A percentile compares a stretch with the other conserved stretches of the same genome.
Conservation (phyloP, 1,284 basidiomycete genomes). For the Gymnopus androsaceus region DNA sequence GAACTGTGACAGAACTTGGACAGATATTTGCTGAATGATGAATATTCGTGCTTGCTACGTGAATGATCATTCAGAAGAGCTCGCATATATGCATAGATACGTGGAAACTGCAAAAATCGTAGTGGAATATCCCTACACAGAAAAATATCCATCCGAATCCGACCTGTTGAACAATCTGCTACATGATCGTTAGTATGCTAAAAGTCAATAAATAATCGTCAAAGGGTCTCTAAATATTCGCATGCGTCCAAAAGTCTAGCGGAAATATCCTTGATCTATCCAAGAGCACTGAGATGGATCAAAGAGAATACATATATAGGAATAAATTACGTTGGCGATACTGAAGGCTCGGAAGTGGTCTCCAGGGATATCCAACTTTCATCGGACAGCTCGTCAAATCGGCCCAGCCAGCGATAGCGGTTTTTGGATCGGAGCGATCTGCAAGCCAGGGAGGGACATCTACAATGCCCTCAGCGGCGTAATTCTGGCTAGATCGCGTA, state of each 20-base stretch:
- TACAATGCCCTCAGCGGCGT: slow-evolving; percentile 28
- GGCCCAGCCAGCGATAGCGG: slow-evolving; percentile 51
- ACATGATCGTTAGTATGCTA: not conserved
- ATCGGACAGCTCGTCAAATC: slow-evolving; percentile 40
- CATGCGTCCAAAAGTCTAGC: slow-evolving; percentile 10
- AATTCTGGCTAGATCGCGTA: slow-evolving; percentile 48
- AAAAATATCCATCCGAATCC: too few relatives aligned
- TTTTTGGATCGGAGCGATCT: slow-evolving; percentile 40
- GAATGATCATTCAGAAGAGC: too few relatives aligned
- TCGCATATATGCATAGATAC: too few relatives aligned
- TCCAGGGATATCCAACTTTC: slow-evolving; percentile 57
- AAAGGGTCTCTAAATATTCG: slow-evolving; percentile 8
- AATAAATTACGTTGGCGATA: slow-evolving; percentile 44
- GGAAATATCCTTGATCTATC: slow-evolving; percentile 8
- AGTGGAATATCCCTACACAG: too few relatives aligned
- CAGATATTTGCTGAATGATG: too few relatives aligned
- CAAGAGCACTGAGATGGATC: not conserved
- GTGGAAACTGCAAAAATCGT: too few relatives aligned
- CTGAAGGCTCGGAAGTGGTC: slow-evolving; percentile 67
- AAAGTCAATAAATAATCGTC: not conserved
- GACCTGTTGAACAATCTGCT: not conserved
- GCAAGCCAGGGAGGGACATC: slow-evolving; percentile 52
- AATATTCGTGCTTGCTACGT: too few relatives aligned
- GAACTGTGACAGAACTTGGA: too few relatives aligned
- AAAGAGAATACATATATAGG: not conserved